These are phyloP conservation scores for Candida maesae DNA, from an alignment of 805 yeast genomes.

Conservation along the genomic window DNA sequence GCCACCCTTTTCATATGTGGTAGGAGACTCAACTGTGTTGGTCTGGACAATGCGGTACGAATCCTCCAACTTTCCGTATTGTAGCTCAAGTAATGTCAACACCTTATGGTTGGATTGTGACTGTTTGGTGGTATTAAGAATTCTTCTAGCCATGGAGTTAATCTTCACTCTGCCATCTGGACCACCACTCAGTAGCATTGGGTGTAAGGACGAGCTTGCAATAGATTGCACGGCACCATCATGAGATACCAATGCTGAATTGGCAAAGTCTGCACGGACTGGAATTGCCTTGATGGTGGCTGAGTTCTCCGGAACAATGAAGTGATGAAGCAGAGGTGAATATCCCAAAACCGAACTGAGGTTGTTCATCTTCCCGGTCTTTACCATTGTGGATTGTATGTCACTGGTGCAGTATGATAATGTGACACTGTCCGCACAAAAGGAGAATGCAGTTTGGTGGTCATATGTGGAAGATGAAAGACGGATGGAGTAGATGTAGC, in stretches of 20 bases:
- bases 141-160: slow-evolving; percentile 36
- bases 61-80: slow-evolving; percentile 30
- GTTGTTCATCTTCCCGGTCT: slow-evolving; percentile 31
- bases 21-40: background rate
- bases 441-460: slow-evolving; percentile 30
- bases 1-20: background rate
- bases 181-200: slow-evolving; percentile 44
- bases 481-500: slow-evolving; percentile 33
- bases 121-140: slow-evolving; percentile 33
- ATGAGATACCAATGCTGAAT: slow-evolving; percentile 34
- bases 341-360: slow-evolving; percentile 29
- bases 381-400: slow-evolving; percentile 26
- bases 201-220: slow-evolving; percentile 42
- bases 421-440: slow-evolving; percentile 41
- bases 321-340: slow-evolving; percentile 33
- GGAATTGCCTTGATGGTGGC: slow-evolving; percentile 35
- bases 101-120: slow-evolving; percentile 28
- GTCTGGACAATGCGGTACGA: background rate
- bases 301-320: slow-evolving; percentile 40
- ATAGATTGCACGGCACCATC: slow-evolving; percentile 38
- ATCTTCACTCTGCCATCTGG: slow-evolving; percentile 45
- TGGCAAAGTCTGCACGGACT: slow-evolving; percentile 33
- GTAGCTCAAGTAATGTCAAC: slow-evolving; percentile 36
- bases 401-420: slow-evolving; percentile 34
- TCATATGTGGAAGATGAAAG: slow-evolving; percentile 35